These are phyloP conservation scores for Nannochloropsis oceanica DNA, from an alignment of 108 stramenopile species.

Conservation along the genomic window DNA sequence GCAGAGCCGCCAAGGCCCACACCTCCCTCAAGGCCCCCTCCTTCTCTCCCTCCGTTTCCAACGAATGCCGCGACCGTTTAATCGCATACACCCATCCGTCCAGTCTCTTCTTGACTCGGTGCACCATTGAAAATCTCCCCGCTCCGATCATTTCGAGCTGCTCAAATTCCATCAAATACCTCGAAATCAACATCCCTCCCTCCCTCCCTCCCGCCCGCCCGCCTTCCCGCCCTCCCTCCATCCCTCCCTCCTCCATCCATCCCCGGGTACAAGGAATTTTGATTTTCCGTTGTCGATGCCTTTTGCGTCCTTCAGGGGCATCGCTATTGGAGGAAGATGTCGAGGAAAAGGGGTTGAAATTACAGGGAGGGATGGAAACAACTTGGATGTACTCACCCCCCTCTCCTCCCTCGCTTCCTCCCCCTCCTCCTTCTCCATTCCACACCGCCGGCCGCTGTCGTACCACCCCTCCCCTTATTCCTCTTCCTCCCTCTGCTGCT, in stretches of 20 bases:
- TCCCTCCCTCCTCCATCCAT: no score
- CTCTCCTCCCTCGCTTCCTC: not conserved
- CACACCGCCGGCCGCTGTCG: not conserved
- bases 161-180: not conserved
- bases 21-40: not conserved
- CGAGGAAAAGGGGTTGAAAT: not conserved
- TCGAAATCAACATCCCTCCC: not conserved
- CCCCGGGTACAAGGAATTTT: not conserved
- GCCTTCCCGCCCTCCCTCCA: not conserved
- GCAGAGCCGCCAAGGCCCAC: not conserved
- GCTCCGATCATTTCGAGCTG: not conserved
- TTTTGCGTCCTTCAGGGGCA: not conserved
- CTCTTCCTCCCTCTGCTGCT: not conserved
- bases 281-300: not conserved
- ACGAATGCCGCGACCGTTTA: not conserved
- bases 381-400: not conserved
- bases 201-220: not conserved
- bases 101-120: not conserved
- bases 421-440: not conserved
- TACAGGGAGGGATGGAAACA: not conserved
- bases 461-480: no score
- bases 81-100: not conserved
- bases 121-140: not conserved
- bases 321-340: not conserved
- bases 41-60: not conserved